A percentile compares a stretch with the other conserved stretches of the same genome.
Conservation (phyloP, 2,329 filamentous ascomycete species). For the Fusarium subglutinans region DNA sequence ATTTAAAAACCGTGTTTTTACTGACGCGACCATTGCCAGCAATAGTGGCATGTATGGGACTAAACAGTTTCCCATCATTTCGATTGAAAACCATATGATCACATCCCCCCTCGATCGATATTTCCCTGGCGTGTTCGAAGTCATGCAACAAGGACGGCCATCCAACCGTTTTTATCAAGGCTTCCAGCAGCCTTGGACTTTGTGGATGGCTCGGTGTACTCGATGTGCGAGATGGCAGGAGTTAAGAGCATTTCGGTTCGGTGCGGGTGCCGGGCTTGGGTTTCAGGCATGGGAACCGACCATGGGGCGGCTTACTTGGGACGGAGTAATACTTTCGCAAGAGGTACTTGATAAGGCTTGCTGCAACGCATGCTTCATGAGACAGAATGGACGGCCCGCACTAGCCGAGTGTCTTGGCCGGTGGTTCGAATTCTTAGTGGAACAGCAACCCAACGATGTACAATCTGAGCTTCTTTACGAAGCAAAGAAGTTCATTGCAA, state of each 20-base stretch:
- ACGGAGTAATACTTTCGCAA: background rate
- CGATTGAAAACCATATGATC: background rate
- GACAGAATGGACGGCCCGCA: rapidly evolving
- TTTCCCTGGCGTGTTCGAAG: background rate
- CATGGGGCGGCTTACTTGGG: background rate
- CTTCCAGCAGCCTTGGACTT: background rate
- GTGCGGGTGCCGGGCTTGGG: background rate
- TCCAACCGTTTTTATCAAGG: background rate
- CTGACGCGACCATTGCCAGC: background rate
- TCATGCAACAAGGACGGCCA: background rate
- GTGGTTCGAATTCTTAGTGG: background rate
- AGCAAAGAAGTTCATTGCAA: background rate
- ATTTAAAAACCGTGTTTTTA: background rate
- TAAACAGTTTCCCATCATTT: background rate
- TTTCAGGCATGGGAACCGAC: background rate
- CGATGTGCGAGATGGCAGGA: background rate
- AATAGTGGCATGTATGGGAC: no score
- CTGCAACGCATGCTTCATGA: background rate
- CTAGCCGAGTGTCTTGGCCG: background rate
- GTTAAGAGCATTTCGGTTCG: background rate
- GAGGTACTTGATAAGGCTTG: background rate
- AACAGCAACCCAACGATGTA: background rate
- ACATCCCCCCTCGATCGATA: background rate
- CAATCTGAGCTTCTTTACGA: background rate
- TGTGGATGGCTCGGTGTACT: background rate